Evolutionary conservation across 2,329 filamentous ascomycete genomes (phyloP), one percentile per base, ranked within the genome.

Genomic region (Fusarium sp.): DNA sequence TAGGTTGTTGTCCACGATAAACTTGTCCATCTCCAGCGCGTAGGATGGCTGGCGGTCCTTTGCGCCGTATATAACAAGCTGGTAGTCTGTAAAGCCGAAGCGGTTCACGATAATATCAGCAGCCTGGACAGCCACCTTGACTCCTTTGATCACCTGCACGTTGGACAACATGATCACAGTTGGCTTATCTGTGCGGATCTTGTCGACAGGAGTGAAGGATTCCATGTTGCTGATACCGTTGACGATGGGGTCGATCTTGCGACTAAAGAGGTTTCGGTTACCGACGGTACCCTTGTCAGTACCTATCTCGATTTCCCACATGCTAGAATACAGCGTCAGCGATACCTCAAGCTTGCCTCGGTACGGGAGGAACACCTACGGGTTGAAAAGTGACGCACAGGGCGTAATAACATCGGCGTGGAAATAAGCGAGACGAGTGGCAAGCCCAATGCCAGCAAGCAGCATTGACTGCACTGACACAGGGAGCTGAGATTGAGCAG

Each of bases 141-240:
- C 61, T 3, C 63, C 63, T n/a, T 66, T 66, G 48, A 66, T 66
- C 2, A 65, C 53, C 7, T 66, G 63, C 7, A 66, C 58, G 35
- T 65, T 66, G n/a, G 63, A 66, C 12, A 66, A 42, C 63, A 66
- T 66, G 12, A 66, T 38, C 6, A 66, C 61, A 0, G 63, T 66
- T 3, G 63, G 61, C 15, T 58, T 66, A 7, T 66, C 48, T 0
- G 63, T 66, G 34, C 63, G 61, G 6, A 66, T 47, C 35, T 62
- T 65, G 4, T 66, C 63, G n/a, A 49, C 61, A 22, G 63, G 61
- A 2, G 39, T 65, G 42, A 66, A 66, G n/a, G 52, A 28, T 6
- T 48, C 54, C 50, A 66, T 66, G 48, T 66, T 50, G 44, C 63
- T 66, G 19, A 67, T 67, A 4, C 64, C 64, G 19, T 67, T 67